Base-by-base conservation (phyloP, 2,329 filamentous ascomycete genomes). In the Cephalotrichum gorgonifer region DNA sequence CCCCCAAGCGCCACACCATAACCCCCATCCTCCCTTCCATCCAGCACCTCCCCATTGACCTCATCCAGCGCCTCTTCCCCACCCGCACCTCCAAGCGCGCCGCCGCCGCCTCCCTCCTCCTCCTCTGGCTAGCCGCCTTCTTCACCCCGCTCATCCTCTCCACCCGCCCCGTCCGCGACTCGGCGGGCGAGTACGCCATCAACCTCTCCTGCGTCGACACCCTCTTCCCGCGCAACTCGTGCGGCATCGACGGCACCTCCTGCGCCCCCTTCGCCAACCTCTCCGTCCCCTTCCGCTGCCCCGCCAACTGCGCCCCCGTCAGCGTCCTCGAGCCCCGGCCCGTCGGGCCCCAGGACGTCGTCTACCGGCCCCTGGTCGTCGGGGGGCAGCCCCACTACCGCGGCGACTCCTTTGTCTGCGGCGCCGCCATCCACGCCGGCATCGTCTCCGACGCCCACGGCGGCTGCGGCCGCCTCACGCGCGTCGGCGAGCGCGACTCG, bases 381-480 rank as follows among this genome's bases (percentile, higher is more conserved):
- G 75, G 75, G n/a, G 52, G 53, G 17, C 38, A 47, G n/a, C 31
- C 47, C 11, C n/a, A n/a, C n/a, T 88, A 88, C 60, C 78, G 85
- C 25, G 81, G 77, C 17, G 86, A 91, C 65, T 88, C 85, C 20
- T 88, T 87, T 64, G 78, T 91, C 50, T 91, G 86, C 59, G 79
- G 79, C 52, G 77, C 86, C 4, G 86, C 85, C 17, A 85, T 89
- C 49, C 86, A 90, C 60, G 78, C 84, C 2, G 85, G 85, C 8
- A 74, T 86, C 52, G 76, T 88, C 54, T 75, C 73, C 47, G 76
- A 87, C 55, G 65, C 70, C 1, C 70, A 73, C 30, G 86, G 86
- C 30, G 86, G 86, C 2, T 91, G 86, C 56, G 86, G 86, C 48
- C 81, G 87, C 2, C 71, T 86, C 27, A 71, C 73, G 30, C 69